These are phyloP conservation scores for Eragrostis nindensis DNA, from an alignment of 176 grass and related monocot genomes.

Conservation along the genomic window DNA sequence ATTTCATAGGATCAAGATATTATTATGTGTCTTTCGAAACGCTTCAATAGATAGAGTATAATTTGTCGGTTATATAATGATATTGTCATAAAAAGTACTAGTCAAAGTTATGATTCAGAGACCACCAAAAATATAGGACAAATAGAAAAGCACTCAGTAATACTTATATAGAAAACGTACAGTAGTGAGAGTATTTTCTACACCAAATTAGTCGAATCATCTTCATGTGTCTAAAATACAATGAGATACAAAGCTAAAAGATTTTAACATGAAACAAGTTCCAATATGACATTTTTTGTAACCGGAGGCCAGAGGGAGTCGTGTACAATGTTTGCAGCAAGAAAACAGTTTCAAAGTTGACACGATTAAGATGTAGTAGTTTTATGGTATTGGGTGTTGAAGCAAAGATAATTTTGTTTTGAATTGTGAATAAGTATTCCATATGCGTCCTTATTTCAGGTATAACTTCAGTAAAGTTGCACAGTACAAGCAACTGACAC, in stretches of 20 bases:
- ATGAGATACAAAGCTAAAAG: neutral
- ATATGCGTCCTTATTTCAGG: slow-evolving; percentile 47
- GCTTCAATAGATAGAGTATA: neutral
- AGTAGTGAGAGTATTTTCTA: neutral
- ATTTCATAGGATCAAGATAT: neutral
- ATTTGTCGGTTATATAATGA: neutral
- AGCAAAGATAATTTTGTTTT: neutral
- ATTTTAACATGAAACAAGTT: neutral
- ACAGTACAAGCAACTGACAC: slow-evolving; percentile 95
- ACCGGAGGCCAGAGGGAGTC: neutral
- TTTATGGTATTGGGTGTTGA: neutral
- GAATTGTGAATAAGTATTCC: neutral
- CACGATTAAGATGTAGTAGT: neutral
- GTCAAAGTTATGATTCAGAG: neutral
- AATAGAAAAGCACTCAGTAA: neutral
- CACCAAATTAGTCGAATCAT: neutral
- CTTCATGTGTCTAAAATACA: slow-evolving; percentile 10
- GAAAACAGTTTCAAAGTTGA: neutral
- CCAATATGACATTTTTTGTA: neutral
- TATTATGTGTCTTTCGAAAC: neutral
- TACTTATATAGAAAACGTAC: neutral
- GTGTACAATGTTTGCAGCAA: neutral
- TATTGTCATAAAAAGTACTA: slow-evolving; percentile 13
- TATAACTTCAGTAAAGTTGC: slow-evolving; percentile 97
- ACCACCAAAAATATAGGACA: neutral